Evolutionary conservation across 2,329 filamentous ascomycete species (phyloP), one percentile per base, ranked within the genome.

Genomic region (Colletotrichum spaethianum): DNA sequence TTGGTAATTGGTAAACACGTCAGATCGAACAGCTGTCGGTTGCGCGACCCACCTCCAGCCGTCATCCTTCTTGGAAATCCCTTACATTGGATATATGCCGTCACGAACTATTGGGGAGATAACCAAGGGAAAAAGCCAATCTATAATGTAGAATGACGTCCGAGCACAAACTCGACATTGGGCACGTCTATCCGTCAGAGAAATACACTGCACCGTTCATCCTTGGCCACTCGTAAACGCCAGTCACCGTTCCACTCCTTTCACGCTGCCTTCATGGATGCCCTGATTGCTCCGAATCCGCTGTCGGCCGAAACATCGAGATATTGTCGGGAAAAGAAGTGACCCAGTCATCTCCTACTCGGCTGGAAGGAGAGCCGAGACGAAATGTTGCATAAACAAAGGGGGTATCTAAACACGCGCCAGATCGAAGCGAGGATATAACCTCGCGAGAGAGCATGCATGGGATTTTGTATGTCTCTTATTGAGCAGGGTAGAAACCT

Each of bases 401-500:
- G 57, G 36, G 55, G 70, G 70, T 73, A 73, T 73, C 67, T 52
- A 62, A 60, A 62, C n/a, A 66, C 33, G 67, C 55, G 55, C 42
- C 48, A 48, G 23, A 38, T 52, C 40, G 53, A 65, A 73, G 46
- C n/a, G 55, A 50, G 33, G 18, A 50, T 38, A 28, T n/a, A 36
- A 14, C n/a, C 36, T 26, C 38, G 16, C 20, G n/a, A 40, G 9
- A 63, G 44, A 8, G 14, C 48, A 55, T n/a, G 48, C 42, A 59
- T 16, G n/a, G 20, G 18, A 6, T 61, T 20, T 33, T 31, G 63
- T 20, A 42, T 31, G n/a, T 20, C 33, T 6, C 36, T 70, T 61
- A 67, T 64, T 65, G 61, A 46, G 76, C 71, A 23, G 75, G 75
- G 69, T 84, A 85, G 74, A 83, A 85, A 23, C 77, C 76, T 1